Evolutionary conservation across 139 green algal species (phyloP).

Genomic region (Bryopsis sp.): DNA sequence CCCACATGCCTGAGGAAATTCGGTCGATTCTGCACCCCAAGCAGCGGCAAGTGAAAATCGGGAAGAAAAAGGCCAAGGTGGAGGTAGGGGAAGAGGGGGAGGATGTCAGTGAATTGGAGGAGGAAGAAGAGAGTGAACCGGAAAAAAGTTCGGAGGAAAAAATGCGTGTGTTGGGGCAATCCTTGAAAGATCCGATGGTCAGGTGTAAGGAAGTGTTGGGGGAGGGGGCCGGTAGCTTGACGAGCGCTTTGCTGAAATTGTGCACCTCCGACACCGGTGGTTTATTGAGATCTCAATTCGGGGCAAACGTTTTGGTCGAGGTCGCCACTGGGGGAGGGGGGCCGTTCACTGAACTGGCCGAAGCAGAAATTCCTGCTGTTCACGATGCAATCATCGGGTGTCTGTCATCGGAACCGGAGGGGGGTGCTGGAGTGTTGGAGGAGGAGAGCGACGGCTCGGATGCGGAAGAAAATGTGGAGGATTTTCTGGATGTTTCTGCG

Average conservation of each 20-base stretch:
- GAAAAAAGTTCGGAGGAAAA: background rate
- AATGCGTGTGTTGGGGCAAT: constrained; percentile 46
- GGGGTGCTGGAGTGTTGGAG: too few relatives aligned
- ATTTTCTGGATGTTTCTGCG: too few relatives aligned
- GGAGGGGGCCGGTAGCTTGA: constrained; percentile 35
- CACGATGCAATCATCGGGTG: constrained; percentile 8
- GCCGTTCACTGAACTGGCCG: constrained; percentile 3
- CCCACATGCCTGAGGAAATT: constrained; percentile 5
- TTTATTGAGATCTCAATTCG: constrained; percentile 39
- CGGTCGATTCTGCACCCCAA: background rate
- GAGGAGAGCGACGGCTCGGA: too few relatives aligned
- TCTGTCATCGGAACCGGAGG: too few relatives aligned
- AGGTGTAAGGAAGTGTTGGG: constrained; percentile 61
- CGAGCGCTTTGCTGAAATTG: constrained; percentile 25
- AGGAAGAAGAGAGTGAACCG: constrained; percentile 12
- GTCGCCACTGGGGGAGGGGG: constrained; percentile 45
- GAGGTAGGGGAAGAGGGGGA: background rate
- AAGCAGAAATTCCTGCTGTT: background rate
- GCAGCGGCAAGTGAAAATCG: background rate
- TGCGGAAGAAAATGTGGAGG: too few relatives aligned
- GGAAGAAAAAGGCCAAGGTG: background rate
- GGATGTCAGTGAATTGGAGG: constrained; percentile 7
- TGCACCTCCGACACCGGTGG: constrained; percentile 21
- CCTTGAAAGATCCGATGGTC: constrained; percentile 59
- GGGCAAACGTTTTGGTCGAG: constrained; percentile 52